These are phyloP conservation scores for Solanum hybrid DNA, from an alignment of 305 asterid species.

Conservation along the genomic window DNA sequence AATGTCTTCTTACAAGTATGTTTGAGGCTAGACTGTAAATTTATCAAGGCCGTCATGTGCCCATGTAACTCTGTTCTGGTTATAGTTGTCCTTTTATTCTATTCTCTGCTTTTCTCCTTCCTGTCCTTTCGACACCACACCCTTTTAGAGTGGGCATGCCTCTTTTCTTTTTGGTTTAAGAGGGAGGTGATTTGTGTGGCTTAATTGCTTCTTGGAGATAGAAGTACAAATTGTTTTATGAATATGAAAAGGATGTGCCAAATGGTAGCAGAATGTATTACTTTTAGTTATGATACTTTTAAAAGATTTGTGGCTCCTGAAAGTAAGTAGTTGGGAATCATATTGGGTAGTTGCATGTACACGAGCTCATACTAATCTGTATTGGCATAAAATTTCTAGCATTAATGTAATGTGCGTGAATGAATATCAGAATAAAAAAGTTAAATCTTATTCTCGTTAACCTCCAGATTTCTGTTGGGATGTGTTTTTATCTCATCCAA, in stretches of 20 bases:
- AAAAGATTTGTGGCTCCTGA: neutral
- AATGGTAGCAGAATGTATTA: neutral
- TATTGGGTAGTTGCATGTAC: neutral
- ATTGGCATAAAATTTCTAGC: slow-evolving; percentile 1
- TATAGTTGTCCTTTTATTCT: neutral
- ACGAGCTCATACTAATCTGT: neutral
- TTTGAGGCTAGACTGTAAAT: slow-evolving; percentile 5
- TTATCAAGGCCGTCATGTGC: neutral
- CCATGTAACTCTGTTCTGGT: neutral
- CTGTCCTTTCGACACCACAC: neutral
- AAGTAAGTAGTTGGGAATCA: neutral
- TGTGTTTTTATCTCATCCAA: neutral
- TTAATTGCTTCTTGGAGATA: neutral
- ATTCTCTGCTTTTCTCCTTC: neutral
- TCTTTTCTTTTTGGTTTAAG: neutral
- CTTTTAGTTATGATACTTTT: neutral
- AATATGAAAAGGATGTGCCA: neutral
- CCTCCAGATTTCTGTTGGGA: neutral
- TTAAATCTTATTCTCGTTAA: neutral
- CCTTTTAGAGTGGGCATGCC: neutral
- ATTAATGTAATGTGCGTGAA: neutral
- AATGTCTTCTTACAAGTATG: slow-evolving; percentile 67
- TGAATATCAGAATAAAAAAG: neutral
- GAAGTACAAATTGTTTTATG: neutral
- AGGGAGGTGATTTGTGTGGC: neutral